Evolutionary conservation across 2,329 filamentous ascomycete species (phyloP).

Genomic region (Atkinsonella texensis): DNA sequence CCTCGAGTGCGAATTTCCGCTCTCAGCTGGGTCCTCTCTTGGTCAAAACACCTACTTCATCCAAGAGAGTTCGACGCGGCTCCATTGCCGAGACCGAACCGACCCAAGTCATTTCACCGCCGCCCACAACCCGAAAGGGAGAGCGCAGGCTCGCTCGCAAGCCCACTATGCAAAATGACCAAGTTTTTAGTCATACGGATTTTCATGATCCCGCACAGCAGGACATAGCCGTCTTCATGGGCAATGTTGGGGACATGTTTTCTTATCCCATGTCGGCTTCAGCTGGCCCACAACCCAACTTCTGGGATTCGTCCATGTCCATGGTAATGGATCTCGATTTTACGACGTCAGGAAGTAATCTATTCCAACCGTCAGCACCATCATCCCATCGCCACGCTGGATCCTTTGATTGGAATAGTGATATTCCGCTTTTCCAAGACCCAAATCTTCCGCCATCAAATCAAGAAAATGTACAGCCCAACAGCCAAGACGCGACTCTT

Average conservation of each 20-base stretch:
- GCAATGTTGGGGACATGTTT: conserved; percentile 42
- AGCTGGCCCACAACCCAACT: conserved; percentile 35
- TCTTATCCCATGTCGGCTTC: conserved; percentile 49
- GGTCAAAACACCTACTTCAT: conserved; percentile 12
- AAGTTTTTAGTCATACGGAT: conserved; percentile 39
- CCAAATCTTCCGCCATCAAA: conserved; percentile 22
- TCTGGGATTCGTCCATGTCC: conserved; percentile 42
- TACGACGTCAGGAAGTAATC: conserved; percentile 26
- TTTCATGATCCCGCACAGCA: conserved; percentile 37
- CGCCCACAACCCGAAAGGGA: conserved; percentile 43
- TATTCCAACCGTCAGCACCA: conserved; percentile 26
- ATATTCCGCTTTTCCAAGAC: conserved; percentile 43
- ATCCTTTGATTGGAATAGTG: conserved; percentile 45
- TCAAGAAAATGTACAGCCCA: conserved; percentile 24
- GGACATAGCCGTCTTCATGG: conserved; percentile 35
- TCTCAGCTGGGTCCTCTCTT: conserved; percentile 16
- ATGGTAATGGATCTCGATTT: conserved; percentile 54
- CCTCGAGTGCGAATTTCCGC: conserved; percentile 16
- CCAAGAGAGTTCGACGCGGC: conserved; percentile 35
- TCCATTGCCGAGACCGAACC: conserved; percentile 22
- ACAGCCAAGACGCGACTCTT: conserved; percentile 32
- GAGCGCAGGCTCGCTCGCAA: conserved; percentile 43
- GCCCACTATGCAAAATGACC: conserved; percentile 46
- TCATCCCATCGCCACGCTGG: conserved; percentile 33
- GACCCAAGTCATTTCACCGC: conserved; percentile 46